Conservation (phyloP, 192 early-diverging fungal species). For the Coemansia sp. region DNA sequence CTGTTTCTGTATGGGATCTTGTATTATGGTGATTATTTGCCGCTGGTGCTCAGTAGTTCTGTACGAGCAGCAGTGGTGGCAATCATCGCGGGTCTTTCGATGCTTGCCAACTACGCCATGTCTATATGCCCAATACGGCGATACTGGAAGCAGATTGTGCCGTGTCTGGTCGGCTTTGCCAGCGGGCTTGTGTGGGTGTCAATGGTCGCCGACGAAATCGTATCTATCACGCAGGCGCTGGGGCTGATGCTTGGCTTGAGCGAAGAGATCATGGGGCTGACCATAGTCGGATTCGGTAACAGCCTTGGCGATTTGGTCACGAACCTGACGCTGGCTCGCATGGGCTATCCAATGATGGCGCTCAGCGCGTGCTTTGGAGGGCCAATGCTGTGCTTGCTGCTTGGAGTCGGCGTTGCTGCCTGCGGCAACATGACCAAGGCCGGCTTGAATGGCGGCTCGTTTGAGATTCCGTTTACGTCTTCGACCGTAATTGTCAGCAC, state of each 20-base stretch:
- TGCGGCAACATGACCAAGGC: constrained; percentile 53
- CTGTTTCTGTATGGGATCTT: constrained; percentile 22
- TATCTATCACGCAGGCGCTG: constrained; percentile 77
- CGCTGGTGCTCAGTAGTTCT: background rate
- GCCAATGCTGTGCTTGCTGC: constrained; percentile 85
- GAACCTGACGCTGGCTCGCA: constrained; percentile 83
- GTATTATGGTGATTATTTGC: background rate
- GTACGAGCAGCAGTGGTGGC: too few species aligned
- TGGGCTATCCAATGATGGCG: constrained; percentile 93
- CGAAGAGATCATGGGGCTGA: constrained; percentile 77
- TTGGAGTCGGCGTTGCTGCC: constrained; percentile 79
- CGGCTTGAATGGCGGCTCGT: constrained; percentile 41
- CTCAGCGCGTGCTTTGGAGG: constrained; percentile 91
- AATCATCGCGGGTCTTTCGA: constrained; percentile 4
- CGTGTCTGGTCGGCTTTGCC: constrained; percentile 68
- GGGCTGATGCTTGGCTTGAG: constrained; percentile 72
- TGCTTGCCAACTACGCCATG: constrained; percentile 14
- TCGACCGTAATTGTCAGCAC: constrained; percentile 68
- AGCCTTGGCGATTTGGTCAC: constrained; percentile 89
- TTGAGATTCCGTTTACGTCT: constrained; percentile 57
- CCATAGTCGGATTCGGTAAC: constrained; percentile 83
- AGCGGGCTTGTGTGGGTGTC: constrained; percentile 82
- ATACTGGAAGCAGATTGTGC: constrained; percentile 26
- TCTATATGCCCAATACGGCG: background rate
- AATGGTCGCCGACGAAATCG: constrained; percentile 85